A percentile compares a stretch with the other conserved stretches of the same genome.
These are phyloP conservation scores for Fraxinus baroniana DNA, from an alignment of 305 asterid species.

Conservation along the genomic window DNA sequence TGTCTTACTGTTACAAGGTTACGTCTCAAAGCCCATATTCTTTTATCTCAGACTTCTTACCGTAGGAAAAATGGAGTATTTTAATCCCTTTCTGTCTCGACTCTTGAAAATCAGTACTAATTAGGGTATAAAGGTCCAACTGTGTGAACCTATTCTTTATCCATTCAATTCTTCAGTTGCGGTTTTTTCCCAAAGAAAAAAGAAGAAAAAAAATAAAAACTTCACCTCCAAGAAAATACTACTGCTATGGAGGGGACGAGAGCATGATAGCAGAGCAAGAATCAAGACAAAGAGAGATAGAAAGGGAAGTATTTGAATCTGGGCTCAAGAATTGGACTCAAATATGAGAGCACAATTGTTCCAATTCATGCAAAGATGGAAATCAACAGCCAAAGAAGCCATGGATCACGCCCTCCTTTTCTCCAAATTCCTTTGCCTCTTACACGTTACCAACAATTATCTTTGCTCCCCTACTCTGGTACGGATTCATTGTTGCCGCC, in stretches of 20 bases:
- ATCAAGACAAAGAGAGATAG: not conserved
- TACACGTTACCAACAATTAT: slow-evolving; percentile 68
- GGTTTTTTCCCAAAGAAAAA: not conserved
- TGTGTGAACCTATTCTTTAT: not conserved
- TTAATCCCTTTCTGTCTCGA: not conserved
- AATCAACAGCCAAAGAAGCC: slow-evolving; percentile 52
- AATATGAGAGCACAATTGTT: slow-evolving; percentile 45
- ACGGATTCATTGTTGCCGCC: slow-evolving; percentile 4
- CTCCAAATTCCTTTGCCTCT: slow-evolving; percentile 60
- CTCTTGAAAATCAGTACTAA: not conserved
- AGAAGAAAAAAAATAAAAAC: not conserved
- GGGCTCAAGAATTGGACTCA: slow-evolving; percentile 15
- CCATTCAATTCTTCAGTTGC: not conserved
- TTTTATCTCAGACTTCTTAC: not conserved
- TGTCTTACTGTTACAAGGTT: not conserved
- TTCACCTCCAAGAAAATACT: not conserved
- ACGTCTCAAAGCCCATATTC: not conserved
- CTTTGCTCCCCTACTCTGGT: slow-evolving; percentile 65
- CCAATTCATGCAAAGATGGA: slow-evolving; percentile 44
- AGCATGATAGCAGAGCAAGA: not conserved
- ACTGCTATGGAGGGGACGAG: not conserved
- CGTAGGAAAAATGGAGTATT: not conserved
- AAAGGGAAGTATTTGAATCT: not conserved
- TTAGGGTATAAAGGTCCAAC: not conserved
- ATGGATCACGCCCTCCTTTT: slow-evolving; percentile 47